These are phyloP conservation scores for Colletotrichum zoysiae DNA, from an alignment of 2,329 filamentous ascomycete genomes.

Conservation along the genomic window DNA sequence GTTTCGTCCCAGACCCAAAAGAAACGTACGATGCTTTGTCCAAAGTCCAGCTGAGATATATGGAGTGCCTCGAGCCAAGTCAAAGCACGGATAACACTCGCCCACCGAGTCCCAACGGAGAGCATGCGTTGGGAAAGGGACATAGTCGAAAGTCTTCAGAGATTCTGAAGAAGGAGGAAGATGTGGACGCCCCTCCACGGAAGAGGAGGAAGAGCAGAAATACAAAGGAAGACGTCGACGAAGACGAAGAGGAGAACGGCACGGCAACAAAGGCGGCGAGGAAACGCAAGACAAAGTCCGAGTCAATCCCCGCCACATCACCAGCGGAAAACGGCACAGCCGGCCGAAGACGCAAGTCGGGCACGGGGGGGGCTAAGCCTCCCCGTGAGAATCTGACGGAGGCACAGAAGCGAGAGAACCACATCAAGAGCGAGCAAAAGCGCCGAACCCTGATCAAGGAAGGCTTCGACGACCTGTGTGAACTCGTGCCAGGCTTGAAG, in stretches of 20 bases:
- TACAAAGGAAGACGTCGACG: constrained; percentile 55
- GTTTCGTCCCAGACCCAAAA: constrained; percentile 69
- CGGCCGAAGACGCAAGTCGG: constrained; percentile 65
- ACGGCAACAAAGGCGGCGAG: constrained; percentile 51
- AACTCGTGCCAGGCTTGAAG: constrained; percentile 80
- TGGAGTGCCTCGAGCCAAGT: constrained; percentile 69
- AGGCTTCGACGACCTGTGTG: constrained; percentile 84
- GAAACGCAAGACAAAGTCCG: constrained; percentile 63
- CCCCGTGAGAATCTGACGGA: constrained; percentile 80
- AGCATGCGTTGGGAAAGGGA: constrained; percentile 43
- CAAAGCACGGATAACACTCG: constrained; percentile 71
- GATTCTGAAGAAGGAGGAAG: constrained; percentile 51
- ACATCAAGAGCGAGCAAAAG: constrained; percentile 90
- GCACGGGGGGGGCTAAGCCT: constrained; percentile 56
- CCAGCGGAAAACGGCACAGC: constrained; percentile 51
- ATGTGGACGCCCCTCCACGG: constrained; percentile 57
- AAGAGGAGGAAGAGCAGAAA: constrained; percentile 69
- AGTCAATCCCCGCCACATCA: constrained; percentile 50
- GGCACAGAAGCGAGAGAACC: constrained; percentile 86
- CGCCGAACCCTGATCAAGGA: constrained; percentile 84
- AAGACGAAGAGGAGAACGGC: constrained; percentile 57
- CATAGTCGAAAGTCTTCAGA: constrained; percentile 45
- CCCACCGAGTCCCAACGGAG: constrained; percentile 65
- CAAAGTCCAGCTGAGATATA: constrained; percentile 65
- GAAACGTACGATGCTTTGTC: constrained; percentile 70